Percentiles rank a stretch among this genome's conserved stretches.
These are phyloP conservation scores for Candida tetrigidarum DNA, from an alignment of 1,139 yeast species.

Conservation along the genomic window DNA sequence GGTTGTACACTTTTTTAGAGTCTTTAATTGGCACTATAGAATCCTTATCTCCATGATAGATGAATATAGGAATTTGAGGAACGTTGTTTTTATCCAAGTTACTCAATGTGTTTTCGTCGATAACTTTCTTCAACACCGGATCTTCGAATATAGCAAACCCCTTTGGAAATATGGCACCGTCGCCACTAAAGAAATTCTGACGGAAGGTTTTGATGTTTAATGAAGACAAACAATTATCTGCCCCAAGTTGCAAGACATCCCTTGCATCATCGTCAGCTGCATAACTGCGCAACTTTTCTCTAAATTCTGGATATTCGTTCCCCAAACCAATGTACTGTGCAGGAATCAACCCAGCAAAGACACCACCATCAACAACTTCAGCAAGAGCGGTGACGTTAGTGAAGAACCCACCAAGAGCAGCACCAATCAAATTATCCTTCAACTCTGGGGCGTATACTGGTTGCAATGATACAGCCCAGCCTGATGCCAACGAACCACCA, in stretches of 20 bases:
- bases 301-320: constrained; percentile 28
- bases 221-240: background rate
- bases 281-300: background rate
- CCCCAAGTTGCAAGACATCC: background rate
- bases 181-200: background rate
- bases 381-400: constrained; percentile 30
- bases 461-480: constrained; percentile 34
- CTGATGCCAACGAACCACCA: constrained; percentile 32
- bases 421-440: constrained; percentile 27
- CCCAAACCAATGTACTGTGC: constrained; percentile 29
- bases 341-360: constrained; percentile 29
- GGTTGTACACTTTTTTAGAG: constrained; percentile 28
- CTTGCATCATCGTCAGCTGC: background rate
- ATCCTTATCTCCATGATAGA: constrained; percentile 37
- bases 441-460: constrained; percentile 41
- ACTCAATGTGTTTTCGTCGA: background rate
- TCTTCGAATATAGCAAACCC: background rate
- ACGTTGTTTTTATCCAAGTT: constrained; percentile 10
- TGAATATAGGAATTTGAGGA: constrained; percentile 38
- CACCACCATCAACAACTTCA: constrained; percentile 8
- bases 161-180: background rate
- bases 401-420: constrained; percentile 40
- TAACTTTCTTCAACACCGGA: background rate
- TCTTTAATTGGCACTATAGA: constrained; percentile 31
- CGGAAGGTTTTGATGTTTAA: background rate